These are phyloP conservation scores for Penicillium macrosclerotiorum DNA, from an alignment of 495 filamentous ascomycete genomes.

Conservation along the genomic window DNA sequence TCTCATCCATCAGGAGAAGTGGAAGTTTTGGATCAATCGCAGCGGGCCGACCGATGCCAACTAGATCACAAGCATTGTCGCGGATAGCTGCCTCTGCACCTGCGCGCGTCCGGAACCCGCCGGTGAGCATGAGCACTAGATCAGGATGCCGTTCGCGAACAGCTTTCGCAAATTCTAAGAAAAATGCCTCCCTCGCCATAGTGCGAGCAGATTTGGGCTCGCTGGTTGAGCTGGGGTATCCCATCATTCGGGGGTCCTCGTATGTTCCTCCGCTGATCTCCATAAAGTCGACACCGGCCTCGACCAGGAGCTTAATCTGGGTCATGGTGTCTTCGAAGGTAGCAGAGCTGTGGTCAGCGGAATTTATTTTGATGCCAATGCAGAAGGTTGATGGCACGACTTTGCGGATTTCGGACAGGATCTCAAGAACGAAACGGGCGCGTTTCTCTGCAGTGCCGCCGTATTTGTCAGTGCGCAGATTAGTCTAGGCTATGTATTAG, in stretches of 20 bases:
- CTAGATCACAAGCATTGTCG: slow-evolving; percentile 54
- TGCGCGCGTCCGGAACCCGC: slow-evolving; percentile 54
- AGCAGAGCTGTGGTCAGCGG: slow-evolving; percentile 50
- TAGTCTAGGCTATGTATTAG: slow-evolving; percentile 27
- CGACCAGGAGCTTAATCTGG: slow-evolving; percentile 50
- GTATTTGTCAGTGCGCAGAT: slow-evolving; percentile 48
- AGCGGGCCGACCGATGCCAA: slow-evolving; percentile 57
- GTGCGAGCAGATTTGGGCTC: slow-evolving; percentile 37
- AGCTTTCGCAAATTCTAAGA: slow-evolving; percentile 53
- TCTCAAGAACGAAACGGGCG: slow-evolving; percentile 47
- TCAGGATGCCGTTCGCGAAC: slow-evolving; percentile 43
- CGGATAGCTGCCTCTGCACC: slow-evolving; percentile 54
- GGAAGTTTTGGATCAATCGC: slow-evolving; percentile 49
- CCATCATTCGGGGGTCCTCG: slow-evolving; percentile 49
- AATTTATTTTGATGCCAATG: slow-evolving; percentile 64
- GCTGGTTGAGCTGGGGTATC: slow-evolving; percentile 9
- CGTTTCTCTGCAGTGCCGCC: slow-evolving; percentile 47
- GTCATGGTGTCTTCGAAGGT: slow-evolving; percentile 49
- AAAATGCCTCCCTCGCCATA: slow-evolving; percentile 58
- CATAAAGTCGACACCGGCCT: slow-evolving; percentile 59
- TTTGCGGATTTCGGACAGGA: slow-evolving; percentile 39
- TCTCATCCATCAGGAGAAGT: slow-evolving; percentile 50
- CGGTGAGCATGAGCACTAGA: slow-evolving; percentile 50
- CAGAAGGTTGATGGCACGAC: slow-evolving; percentile 48
- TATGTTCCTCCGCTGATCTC: slow-evolving; percentile 61